Evolutionary conservation across 306 rosid species (phyloP), one percentile per base, ranked within the genome.

Genomic region (Medicago ruthenica): DNA sequence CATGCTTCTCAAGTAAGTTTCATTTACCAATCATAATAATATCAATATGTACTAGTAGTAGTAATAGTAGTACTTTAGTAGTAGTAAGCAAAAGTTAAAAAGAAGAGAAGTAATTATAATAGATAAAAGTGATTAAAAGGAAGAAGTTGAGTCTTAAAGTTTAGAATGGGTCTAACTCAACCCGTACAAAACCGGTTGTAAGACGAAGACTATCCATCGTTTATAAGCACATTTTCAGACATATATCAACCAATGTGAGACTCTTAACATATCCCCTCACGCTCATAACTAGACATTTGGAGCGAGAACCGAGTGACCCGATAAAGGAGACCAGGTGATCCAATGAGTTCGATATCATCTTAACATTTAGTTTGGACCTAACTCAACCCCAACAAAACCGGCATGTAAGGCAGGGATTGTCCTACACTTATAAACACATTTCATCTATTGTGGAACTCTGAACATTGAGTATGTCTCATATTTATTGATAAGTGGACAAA

Each of bases 1-100:
- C 75, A 67, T 76, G 82, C 70, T 75, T 80, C 59, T 66, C 53
- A 11, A 64, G 74, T 70, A 57, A 71, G 84, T 67, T 71, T 58
- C 80, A 71, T 50, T 79, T 39, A 81, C 65, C 40, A 63, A 83
- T 73, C 12, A 61, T 61, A 65, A 15, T 61, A 65, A 74, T 53
- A 75, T 62, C 31, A 65, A 74, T 53, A 75, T 62, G 76, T 63
- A 69, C 22, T 22, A 71, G 65, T 21, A 69, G 65, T 47, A 36
- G 21, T 58, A 58, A 9, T 11, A 59, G 8, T 22, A 59, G 65
- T 10, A 21, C 36, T 59, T 22, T 12, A 24, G 21, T 61, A 31
- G 13, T 62, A 64, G 48, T 37, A 20, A 54, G 18, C 4, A 7
- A 14, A 63, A 36, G 6, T 36, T 4, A 63, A 14, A 51, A 51